Base-by-base conservation (phyloP, 148 eudicot genomes). In the Rhododendron kiyosumense region DNA sequence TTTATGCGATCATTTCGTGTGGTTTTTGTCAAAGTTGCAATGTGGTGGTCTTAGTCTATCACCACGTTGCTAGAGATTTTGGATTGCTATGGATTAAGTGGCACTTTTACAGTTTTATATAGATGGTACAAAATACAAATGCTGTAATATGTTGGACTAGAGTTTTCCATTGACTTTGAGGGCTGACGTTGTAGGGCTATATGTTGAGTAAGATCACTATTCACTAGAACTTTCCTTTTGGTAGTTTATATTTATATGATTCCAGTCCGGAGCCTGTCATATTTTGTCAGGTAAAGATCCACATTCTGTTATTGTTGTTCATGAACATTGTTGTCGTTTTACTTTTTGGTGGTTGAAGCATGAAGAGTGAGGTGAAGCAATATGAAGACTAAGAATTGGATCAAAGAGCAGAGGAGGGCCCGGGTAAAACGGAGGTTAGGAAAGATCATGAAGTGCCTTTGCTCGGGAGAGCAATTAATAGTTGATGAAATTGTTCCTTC, bases 391-490 rank as follows among this genome's bases (percentile, higher is more conserved):
- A 85, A 85, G 82, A 88, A 71, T 38, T 79, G 83, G 26, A 75
- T 82, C 7, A 85, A 84, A 85, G 87, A 81, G 88, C 59, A 18
- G 59, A 82, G 88, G 63, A 91, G 81, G 87, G 73, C 54, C 17
- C 83, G 32, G 38, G 48, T 46, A 48, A 51, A 65, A 22, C 83
- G 30, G 69, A 91, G 85, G 74, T 83, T 91, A 59, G 73, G 88
- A 71, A 91, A 84, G 88, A 92, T 93, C 83, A 94, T 95, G 98
- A 90, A 87, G 77, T 95, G 94, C 88, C 87, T 95, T 28, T 89
- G 94, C 89, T 91, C 94, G 52, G 94, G 94, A 81, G 94, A 93
- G 81, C 96, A 91, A 82, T 77, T 85, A 74, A 85, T 74, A 83
- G 87, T 79, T 78, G 85, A 91, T 54, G 93, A 94, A 54, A 91